phyloP scores from a whole-genome alignment of 176 grass and related monocot species.

The Rhynchospora pubera region DNA sequence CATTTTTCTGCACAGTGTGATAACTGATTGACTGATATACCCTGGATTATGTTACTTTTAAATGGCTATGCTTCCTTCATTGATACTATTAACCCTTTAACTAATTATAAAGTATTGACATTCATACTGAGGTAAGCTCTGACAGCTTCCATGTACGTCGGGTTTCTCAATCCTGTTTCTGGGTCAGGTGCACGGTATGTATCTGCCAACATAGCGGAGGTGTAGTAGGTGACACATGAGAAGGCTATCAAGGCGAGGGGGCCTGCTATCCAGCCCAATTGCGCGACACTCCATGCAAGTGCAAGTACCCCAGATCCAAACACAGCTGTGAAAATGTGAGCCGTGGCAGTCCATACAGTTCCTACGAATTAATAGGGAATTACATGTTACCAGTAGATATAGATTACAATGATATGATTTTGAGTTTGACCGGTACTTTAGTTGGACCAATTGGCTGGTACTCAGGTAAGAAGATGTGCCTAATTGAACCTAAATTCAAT shows the following conservation, averaged over 20 bases:
- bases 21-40: background rate
- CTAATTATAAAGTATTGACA: background rate
- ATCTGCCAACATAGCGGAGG: conserved; percentile 15
- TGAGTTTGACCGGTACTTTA: background rate
- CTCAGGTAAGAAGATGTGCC: background rate
- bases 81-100: background rate
- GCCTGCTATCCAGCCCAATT: conserved; percentile 20
- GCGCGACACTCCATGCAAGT: conserved; percentile 21
- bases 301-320: conserved; percentile 27
- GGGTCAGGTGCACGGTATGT: conserved; percentile 21
- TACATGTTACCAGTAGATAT: background rate
- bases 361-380: background rate
- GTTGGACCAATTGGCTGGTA: background rate
- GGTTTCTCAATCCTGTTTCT: background rate
- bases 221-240: conserved; percentile 8
- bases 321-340: conserved; percentile 23
- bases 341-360: conserved; percentile 14
- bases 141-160: conserved; percentile 7
- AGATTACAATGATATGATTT: background rate
- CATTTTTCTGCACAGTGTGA: background rate
- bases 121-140: conserved; percentile 7
- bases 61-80: background rate
- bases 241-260: conserved; percentile 5
- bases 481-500: background rate
- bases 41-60: background rate